Conservation (phyloP, 1,139 yeast species). For the Kurtzmaniella quercitrusa region DNA sequence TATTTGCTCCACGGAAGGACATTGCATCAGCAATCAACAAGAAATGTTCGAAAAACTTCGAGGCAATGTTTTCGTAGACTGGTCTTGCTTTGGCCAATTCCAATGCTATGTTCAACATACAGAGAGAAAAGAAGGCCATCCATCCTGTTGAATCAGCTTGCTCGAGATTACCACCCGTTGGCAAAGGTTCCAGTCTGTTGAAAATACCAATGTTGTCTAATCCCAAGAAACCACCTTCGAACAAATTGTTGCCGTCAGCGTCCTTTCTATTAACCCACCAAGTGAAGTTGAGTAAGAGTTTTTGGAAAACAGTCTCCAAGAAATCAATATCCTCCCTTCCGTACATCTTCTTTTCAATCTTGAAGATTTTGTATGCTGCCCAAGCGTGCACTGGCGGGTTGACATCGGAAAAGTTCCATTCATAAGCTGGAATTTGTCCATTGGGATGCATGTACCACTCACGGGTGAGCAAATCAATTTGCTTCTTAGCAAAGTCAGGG, state of each 20-base stretch:
- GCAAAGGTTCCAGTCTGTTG: slow-evolving; percentile 91
- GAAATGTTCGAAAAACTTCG: slow-evolving; percentile 93
- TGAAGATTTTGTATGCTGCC: slow-evolving; percentile 89
- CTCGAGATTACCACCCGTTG: slow-evolving; percentile 88
- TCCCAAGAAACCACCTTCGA: slow-evolving; percentile 94
- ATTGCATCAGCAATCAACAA: slow-evolving; percentile 91
- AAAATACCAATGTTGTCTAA: slow-evolving; percentile 92
- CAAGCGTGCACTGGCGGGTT: slow-evolving; percentile 98
- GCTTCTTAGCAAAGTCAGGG: slow-evolving; percentile 90
- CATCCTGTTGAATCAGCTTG: slow-evolving; percentile 98
- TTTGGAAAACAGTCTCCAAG: slow-evolving; percentile 89
- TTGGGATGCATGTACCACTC: slow-evolving; percentile 99
- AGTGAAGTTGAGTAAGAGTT: slow-evolving; percentile 81
- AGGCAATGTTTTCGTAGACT: slow-evolving; percentile 91
- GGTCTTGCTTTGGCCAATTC: slow-evolving; percentile 83
- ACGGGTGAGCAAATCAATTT: slow-evolving; percentile 79
- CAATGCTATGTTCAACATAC: slow-evolving; percentile 90
- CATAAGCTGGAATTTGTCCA: slow-evolving; percentile 98
- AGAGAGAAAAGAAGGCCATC: slow-evolving; percentile 94
- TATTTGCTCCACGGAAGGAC: slow-evolving; percentile 62
- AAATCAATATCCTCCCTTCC: slow-evolving; percentile 80
- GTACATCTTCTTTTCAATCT: slow-evolving; percentile 84
- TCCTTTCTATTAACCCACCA: slow-evolving; percentile 99
- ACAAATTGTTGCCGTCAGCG: slow-evolving; percentile 81
- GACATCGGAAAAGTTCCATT: slow-evolving; percentile 95